Percentiles rank a stretch among this genome's conserved stretches.
Conservation (phyloP, 352 stramenopile species). For the Pythium guiyangense region DNA sequence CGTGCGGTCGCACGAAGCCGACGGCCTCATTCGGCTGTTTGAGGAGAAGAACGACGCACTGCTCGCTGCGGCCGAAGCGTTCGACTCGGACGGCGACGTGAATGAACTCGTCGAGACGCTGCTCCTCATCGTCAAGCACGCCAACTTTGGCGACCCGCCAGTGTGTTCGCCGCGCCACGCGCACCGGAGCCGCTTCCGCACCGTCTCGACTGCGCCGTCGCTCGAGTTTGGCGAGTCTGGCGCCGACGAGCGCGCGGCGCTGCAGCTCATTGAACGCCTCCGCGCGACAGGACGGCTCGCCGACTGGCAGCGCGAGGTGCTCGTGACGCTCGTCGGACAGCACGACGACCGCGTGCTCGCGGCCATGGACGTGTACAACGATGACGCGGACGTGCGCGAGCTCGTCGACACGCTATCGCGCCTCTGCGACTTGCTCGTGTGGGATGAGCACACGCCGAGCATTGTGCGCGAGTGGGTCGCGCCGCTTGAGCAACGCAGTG, state of each 20-base stretch:
- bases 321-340: constrained; percentile 39
- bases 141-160: constrained; percentile 40
- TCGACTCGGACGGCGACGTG: constrained; percentile 64
- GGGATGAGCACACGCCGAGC: constrained; percentile 43
- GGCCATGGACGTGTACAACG: constrained; percentile 51
- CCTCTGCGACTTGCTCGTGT: constrained; percentile 59
- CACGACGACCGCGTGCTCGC: constrained; percentile 47
- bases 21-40: constrained; percentile 60
- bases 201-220: constrained; percentile 6
- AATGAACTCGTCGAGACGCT: constrained; percentile 77
- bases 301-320: constrained; percentile 53
- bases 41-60: constrained; percentile 69
- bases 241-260: constrained; percentile 21
- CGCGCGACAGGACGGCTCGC: constrained; percentile 29
- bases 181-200: not conserved
- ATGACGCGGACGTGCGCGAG: constrained; percentile 38
- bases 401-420: constrained; percentile 52
- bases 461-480: constrained; percentile 54
- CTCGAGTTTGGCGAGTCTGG: constrained; percentile 6
- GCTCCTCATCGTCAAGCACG: constrained; percentile 79
- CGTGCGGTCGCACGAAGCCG: constrained; percentile 45
- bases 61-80: constrained; percentile 65
- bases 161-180: constrained; percentile 16
- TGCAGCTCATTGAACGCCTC: constrained; percentile 32
- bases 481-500: constrained; percentile 31